A percentile compares a stretch with the other conserved stretches of the same genome.
Evolutionary conservation across 306 rosid species (phyloP).

Genomic region (Notholithocarpus densiflorus): DNA sequence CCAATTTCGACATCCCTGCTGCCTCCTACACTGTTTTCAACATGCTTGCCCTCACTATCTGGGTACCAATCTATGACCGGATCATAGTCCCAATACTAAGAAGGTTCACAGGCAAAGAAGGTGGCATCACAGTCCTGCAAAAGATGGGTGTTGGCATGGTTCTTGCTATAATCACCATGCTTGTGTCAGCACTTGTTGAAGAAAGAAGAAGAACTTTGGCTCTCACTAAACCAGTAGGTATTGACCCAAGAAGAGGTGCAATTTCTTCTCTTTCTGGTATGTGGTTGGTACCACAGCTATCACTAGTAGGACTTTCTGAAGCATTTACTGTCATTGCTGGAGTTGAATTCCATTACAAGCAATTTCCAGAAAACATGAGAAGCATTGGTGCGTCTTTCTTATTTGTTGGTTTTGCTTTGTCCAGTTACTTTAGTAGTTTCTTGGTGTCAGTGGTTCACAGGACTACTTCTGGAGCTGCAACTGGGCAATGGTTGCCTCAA

Average conservation of each 20-base stretch:
- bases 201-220: conserved; percentile 45
- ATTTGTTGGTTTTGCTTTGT: conserved; percentile 58
- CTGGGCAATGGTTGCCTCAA: conserved; percentile 71
- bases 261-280: conserved; percentile 73
- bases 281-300: conserved; percentile 69
- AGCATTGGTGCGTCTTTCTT: conserved; percentile 69
- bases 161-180: conserved; percentile 38
- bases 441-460: conserved; percentile 52
- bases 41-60: conserved; percentile 61
- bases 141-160: conserved; percentile 70
- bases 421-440: conserved; percentile 60
- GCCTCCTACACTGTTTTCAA: conserved; percentile 57
- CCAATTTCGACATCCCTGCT: conserved; percentile 58
- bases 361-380: conserved; percentile 91
- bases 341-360: conserved; percentile 75
- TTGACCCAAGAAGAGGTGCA: conserved; percentile 59
- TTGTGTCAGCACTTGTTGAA: conserved; percentile 60
- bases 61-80: conserved; percentile 68
- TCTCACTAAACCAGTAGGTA: conserved; percentile 43
- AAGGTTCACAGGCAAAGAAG: conserved; percentile 51
- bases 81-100: conserved; percentile 53
- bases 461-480: conserved; percentile 30
- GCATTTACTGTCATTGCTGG: conserved; percentile 55
- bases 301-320: conserved; percentile 55
- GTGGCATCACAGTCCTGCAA: conserved; percentile 74